These are phyloP conservation scores for Nemania sp. DNA, from an alignment of 2,329 filamentous ascomycete genomes.

Conservation along the genomic window DNA sequence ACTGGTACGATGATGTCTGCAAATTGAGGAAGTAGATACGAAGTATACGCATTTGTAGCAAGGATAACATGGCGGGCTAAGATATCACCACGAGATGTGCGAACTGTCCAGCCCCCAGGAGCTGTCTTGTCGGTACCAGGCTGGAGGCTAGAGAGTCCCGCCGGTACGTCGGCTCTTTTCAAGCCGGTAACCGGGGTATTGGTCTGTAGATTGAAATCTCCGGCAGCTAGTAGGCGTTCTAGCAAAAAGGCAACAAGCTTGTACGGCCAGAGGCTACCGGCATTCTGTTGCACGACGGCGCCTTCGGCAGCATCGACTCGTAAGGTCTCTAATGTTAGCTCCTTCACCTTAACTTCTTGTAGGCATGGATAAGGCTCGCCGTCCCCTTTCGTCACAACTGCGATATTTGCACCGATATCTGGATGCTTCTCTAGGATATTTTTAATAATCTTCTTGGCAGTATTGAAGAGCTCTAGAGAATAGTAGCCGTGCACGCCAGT, in stretches of 20 bases:
- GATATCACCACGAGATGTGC: constrained; percentile 76
- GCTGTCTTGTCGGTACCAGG: constrained; percentile 10
- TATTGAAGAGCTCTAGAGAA: constrained; percentile 65
- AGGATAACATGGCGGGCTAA: constrained; percentile 74
- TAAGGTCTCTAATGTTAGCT: constrained; percentile 17
- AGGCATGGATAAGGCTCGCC: no score
- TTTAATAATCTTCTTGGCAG: constrained; percentile 62
- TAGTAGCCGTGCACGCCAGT: constrained; percentile 74
- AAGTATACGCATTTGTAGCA: constrained; percentile 87
- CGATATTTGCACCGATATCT: not conserved
- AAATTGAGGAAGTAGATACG: constrained; percentile 76
- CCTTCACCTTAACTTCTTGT: constrained; percentile 54
- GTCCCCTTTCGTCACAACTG: no score
- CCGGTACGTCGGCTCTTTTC: constrained; percentile 9
- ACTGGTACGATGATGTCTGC: constrained; percentile 74
- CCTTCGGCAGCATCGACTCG: constrained; percentile 60
- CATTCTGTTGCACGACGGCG: constrained; percentile 72
- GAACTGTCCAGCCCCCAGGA: constrained; percentile 66
- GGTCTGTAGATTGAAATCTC: constrained; percentile 77
- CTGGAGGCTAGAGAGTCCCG: no score
- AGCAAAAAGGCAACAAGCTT: constrained; percentile 81
- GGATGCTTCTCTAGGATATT: constrained; percentile 52
- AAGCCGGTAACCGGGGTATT: constrained; percentile 71
- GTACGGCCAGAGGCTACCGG: constrained; percentile 82
- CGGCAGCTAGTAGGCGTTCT: constrained; percentile 62